Percentiles rank a stretch among this genome's conserved stretches.
Evolutionary conservation across 257 asterid genomes (phyloP).

Genomic region (Gentiana straminea): DNA sequence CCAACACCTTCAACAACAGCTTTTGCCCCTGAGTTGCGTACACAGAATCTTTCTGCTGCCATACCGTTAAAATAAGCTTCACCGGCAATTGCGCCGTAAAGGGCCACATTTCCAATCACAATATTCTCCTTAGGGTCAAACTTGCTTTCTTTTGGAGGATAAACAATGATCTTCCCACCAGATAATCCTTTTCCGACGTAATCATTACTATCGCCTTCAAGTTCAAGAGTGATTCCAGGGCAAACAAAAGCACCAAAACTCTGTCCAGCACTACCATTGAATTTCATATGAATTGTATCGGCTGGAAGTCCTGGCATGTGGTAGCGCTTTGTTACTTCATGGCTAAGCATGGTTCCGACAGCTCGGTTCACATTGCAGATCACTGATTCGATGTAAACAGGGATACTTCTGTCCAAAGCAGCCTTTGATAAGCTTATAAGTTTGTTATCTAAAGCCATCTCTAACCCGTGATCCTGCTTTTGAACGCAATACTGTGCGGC

Average conservation of each 20-base stretch:
- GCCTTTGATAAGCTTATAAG: conserved; percentile 54
- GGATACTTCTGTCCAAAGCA: conserved; percentile 69
- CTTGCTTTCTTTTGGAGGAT: conserved; percentile 81
- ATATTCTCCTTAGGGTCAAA: conserved; percentile 92
- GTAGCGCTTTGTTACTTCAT: conserved; percentile 80
- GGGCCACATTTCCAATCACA: conserved; percentile 96
- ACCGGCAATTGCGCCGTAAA: conserved; percentile 87
- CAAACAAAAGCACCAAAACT: conserved; percentile 98
- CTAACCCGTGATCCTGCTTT: conserved; percentile 96
- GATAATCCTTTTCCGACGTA: conserved; percentile 98
- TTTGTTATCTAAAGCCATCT: conserved; percentile 89
- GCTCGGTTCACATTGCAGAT: conserved; percentile 92
- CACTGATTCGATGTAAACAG: conserved; percentile 77
- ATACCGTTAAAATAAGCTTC: conserved; percentile 98
- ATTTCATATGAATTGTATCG: conserved; percentile 83
- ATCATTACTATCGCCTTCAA: conserved; percentile 98
- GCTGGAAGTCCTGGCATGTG: conserved; percentile 68
- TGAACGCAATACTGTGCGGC: conserved; percentile 94
- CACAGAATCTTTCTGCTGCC: conserved; percentile 99
- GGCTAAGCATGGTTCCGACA: conserved; percentile 98
- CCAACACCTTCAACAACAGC: conserved; percentile 99
- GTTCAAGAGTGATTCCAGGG: conserved; percentile 89
- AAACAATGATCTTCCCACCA: conserved; percentile 82
- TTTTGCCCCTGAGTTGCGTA: conserved; percentile 91
- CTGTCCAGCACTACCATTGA: conserved; percentile 96